Percentiles rank a stretch among this genome's conserved stretches.
These are phyloP conservation scores for Aspergillus oerlinghausenensis DNA, from an alignment of 2,329 filamentous ascomycete genomes.

Conservation along the genomic window DNA sequence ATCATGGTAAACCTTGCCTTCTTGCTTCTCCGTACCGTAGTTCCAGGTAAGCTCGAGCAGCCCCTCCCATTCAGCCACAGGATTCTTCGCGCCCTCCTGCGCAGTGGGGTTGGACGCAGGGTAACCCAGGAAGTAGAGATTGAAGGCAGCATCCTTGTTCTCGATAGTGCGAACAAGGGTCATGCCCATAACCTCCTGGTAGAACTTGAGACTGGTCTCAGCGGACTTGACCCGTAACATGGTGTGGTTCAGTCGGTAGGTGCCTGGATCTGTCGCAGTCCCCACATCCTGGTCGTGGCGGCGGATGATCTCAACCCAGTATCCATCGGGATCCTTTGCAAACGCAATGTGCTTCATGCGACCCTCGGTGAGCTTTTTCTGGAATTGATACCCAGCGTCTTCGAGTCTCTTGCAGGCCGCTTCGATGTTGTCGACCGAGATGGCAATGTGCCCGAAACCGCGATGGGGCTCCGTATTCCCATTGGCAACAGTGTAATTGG, in stretches of 20 bases:
- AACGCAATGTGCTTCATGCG: slow-evolving; percentile 87
- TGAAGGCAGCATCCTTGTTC: slow-evolving; percentile 68
- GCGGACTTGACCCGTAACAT: slow-evolving; percentile 92
- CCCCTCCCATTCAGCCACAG: slow-evolving; percentile 68
- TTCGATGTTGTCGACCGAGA: slow-evolving; percentile 79
- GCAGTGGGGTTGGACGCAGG: slow-evolving; percentile 52
- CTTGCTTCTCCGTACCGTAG: slow-evolving; percentile 68
- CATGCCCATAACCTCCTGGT: slow-evolving; percentile 88
- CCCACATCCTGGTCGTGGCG: slow-evolving; percentile 70
- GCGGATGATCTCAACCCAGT: slow-evolving; percentile 60
- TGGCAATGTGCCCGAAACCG: slow-evolving; percentile 81
- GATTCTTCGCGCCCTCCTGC: slow-evolving; percentile 48
- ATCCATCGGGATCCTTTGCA: slow-evolving; percentile 79
- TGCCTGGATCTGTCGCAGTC: slow-evolving; percentile 66
- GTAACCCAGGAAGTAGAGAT: slow-evolving; percentile 90
- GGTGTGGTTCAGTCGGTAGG: slow-evolving; percentile 63
- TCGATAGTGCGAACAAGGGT: slow-evolving; percentile 68
- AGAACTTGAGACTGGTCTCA: slow-evolving; percentile 70
- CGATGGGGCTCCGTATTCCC: slow-evolving; percentile 86
- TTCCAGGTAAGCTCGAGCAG: slow-evolving; percentile 87
- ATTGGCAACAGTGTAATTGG: slow-evolving; percentile 74
- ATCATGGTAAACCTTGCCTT: slow-evolving; percentile 83
- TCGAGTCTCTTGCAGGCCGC: slow-evolving; percentile 85
- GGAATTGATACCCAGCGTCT: slow-evolving; percentile 85
- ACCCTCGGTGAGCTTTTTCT: slow-evolving; percentile 90